These are phyloP conservation scores for Aureobasidium pullulans DNA, from an alignment of 2,329 filamentous ascomycete species.

Conservation along the genomic window DNA sequence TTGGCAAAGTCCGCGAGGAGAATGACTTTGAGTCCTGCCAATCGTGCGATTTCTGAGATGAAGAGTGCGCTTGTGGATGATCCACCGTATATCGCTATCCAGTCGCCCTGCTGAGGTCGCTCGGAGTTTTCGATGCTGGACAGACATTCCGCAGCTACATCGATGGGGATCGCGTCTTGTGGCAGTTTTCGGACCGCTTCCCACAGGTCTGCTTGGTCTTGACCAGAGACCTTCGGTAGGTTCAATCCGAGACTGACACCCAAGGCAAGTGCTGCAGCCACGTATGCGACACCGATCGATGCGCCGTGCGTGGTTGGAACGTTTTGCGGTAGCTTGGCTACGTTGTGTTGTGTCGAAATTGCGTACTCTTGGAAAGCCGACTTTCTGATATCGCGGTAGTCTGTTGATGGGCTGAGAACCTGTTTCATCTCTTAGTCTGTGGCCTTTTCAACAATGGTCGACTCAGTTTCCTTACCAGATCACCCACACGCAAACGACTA, in stretches of 20 bases:
- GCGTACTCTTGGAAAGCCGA: slow-evolving; percentile 65
- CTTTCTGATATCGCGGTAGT: slow-evolving; percentile 66
- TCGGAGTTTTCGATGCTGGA: slow-evolving; percentile 45
- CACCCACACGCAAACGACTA: slow-evolving; percentile 49
- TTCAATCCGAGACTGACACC: slow-evolving; percentile 64
- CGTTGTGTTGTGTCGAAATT: slow-evolving; percentile 58
- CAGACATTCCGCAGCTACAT: slow-evolving; percentile 59
- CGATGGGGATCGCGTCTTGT: slow-evolving; percentile 23
- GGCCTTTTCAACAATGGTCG: background rate
- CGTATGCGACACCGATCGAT: slow-evolving; percentile 63
- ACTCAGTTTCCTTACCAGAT: slow-evolving; percentile 35
- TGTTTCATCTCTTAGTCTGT: background rate
- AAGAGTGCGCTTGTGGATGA: slow-evolving; percentile 32
- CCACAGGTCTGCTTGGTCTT: slow-evolving; percentile 49
- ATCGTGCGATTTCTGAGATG: slow-evolving; percentile 53
- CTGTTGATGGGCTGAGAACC: slow-evolving; percentile 60
- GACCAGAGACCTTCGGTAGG: slow-evolving; percentile 41
- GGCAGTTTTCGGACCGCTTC: slow-evolving; percentile 40
- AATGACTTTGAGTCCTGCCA: slow-evolving; percentile 58
- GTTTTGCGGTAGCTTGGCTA: slow-evolving; percentile 51
- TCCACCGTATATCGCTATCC: slow-evolving; percentile 68
- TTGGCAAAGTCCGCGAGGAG: slow-evolving; percentile 60
- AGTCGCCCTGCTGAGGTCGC: slow-evolving; percentile 55
- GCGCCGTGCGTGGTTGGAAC: slow-evolving; percentile 51
- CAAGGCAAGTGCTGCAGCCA: slow-evolving; percentile 59